Conservation (phyloP, 2,329 filamentous ascomycete species). For the Fusarium albidum region DNA sequence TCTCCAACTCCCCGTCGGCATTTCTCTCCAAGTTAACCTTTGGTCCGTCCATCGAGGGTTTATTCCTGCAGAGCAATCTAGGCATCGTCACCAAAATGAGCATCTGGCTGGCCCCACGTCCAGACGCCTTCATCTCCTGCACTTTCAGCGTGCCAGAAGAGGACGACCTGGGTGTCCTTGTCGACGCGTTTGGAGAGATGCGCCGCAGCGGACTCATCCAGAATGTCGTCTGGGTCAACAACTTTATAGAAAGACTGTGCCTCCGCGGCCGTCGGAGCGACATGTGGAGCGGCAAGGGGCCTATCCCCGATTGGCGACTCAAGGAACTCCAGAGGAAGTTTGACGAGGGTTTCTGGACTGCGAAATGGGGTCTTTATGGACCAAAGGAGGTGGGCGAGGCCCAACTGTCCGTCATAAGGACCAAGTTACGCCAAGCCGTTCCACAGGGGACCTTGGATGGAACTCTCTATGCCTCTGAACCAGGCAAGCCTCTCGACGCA, state of each 20-base stretch:
- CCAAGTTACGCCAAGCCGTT: neutral
- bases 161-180: no score
- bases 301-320: no score
- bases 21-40: constrained; percentile 2
- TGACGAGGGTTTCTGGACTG: neutral
- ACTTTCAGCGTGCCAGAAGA: no score
- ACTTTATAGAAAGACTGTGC: no score
- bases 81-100: constrained; percentile 13
- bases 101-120: neutral
- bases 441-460: neutral
- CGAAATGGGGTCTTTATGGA: neutral
- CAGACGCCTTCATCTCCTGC: no score
- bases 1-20: constrained; percentile 5
- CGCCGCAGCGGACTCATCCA: no score
- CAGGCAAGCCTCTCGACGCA: constrained; percentile 3
- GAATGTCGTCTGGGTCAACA: no score
- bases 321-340: neutral
- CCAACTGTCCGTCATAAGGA: no score
- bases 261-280: no score
- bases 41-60: constrained; percentile 10
- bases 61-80: constrained; percentile 16
- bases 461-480: neutral
- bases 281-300: no score
- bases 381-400: neutral
- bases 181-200: no score